Percentiles rank a stretch among this genome's conserved stretches.
These are phyloP conservation scores for Trichoderma citrinoviride DNA, from an alignment of 2,329 filamentous ascomycete genomes.

Conservation along the genomic window DNA sequence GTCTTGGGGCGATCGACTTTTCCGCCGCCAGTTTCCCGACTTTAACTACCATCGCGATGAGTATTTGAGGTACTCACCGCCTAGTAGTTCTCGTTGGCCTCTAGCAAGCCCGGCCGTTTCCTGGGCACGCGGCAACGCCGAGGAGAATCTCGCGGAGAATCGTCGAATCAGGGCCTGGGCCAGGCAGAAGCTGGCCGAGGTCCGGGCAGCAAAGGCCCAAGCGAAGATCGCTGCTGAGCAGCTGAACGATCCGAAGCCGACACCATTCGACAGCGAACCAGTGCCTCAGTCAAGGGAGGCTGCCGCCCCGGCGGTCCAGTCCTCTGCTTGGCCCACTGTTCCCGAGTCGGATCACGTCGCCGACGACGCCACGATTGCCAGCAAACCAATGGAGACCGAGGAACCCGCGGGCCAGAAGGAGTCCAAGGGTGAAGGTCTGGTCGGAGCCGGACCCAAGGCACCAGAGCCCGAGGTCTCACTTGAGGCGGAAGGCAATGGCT, in stretches of 20 bases:
- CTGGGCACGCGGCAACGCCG: no score
- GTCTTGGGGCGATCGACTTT: conserved; percentile 1
- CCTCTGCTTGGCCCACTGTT: conserved; percentile 17
- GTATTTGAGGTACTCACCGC: no score
- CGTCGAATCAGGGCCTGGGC: not conserved
- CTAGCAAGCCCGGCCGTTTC: no score
- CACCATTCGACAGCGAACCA: conserved; percentile 3
- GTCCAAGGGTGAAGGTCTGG: conserved; percentile 17
- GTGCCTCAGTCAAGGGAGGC: conserved; percentile 16
- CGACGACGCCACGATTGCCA: conserved; percentile 6
- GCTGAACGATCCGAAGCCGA: not conserved
- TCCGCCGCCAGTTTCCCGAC: not conserved
- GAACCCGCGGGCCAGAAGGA: conserved; percentile 14
- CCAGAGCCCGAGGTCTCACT: not conserved
- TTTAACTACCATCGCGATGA: no score
- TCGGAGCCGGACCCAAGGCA: not conserved
- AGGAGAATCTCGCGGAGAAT: not conserved
- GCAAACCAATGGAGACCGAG: not conserved
- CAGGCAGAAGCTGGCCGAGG: not conserved
- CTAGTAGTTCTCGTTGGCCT: no score
- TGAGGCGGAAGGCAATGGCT: conserved; percentile 3
- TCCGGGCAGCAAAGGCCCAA: not conserved
- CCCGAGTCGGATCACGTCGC: conserved; percentile 10
- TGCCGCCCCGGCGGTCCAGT: not conserved
- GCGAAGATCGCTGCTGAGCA: conserved; percentile 6